Percentiles rank a stretch among this genome's conserved stretches.
phyloP scores from a whole-genome alignment of 306 rosid genomes.

The Citrullus amarus region DNA sequence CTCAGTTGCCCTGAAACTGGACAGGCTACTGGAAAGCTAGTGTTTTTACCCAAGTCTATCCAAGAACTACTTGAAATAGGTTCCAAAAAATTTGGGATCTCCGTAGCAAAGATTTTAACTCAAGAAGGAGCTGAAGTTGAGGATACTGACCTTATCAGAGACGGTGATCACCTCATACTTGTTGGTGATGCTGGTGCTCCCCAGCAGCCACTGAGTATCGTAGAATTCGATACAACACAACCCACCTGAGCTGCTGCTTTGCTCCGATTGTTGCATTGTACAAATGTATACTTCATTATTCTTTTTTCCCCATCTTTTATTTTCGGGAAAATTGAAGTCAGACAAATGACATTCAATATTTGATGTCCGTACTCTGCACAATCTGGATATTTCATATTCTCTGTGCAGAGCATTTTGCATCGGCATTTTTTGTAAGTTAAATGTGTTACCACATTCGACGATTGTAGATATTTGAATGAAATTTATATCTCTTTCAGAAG shows the following conservation, averaged over 20 bases:
- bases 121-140: slow-evolving; percentile 71
- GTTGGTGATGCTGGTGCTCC: background rate
- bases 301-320: background rate
- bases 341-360: background rate
- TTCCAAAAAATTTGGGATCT: slow-evolving; percentile 42
- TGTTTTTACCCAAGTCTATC: slow-evolving; percentile 47
- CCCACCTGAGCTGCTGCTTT: background rate
- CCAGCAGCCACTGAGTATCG: background rate
- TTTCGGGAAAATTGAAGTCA: background rate
- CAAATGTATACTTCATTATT: background rate
- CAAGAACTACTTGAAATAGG: slow-evolving; percentile 62
- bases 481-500: background rate
- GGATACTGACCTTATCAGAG: slow-evolving; percentile 62
- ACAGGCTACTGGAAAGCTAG: slow-evolving; percentile 46
- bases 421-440: background rate
- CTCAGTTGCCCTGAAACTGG: slow-evolving; percentile 62
- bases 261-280: background rate
- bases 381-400: background rate
- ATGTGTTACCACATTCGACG: background rate
- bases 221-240: background rate
- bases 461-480: background rate
- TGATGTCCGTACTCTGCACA: background rate
- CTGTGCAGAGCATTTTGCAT: background rate
- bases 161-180: slow-evolving; percentile 64
- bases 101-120: slow-evolving; percentile 26